Base-by-base conservation (phyloP, 2,329 filamentous ascomycete genomes). In the Chaetomium strumarium region DNA sequence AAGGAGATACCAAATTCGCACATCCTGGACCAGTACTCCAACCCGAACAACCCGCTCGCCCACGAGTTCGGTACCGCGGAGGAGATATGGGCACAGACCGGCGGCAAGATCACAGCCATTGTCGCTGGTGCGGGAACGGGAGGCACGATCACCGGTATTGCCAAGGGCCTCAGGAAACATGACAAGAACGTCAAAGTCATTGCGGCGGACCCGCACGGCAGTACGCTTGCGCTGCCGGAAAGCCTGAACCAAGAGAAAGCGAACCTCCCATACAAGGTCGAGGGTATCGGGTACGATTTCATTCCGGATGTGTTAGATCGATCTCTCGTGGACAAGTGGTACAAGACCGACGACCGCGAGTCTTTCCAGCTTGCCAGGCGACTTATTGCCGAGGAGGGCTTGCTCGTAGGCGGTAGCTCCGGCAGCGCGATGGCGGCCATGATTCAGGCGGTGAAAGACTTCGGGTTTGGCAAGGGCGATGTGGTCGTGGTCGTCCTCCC, bases 201-300 rank as follows among this genome's bases (percentile, higher is more conserved):
- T 50, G 91, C 90, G 3, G 93, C 92, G 5, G 93, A 99, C 70
- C 93, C 93, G 0, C 81, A 91, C 46, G 93, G 93, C 48, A 96
- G 90, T 53, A 90, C 97, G 61, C 78, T 99, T 45, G 93, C 93
- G 10, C 65, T 95, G 31, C 93, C 93, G 2, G 82, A 86, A 60
- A 64, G 70, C 6, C 74, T 99, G 61, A 99, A 99, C 69, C 76
- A 88, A 44, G 85, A 88, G 58, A 81, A 85, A 66, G 79, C 81
- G 55, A 92, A 96, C 65, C 84, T 90, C 69, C 77, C 85, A 1
- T 99, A 99, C 76, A 97, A 99, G 75, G 93, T 99, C 1, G 93
- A 99, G 74, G 93, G 93, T 40, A 99, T 99, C 64, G 93, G 93
- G 17, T 99, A 99, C 69, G 93, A 99, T 69, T 99, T 99, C 69